Evolutionary conservation across 495 filamentous ascomycete genomes (phyloP).

Genomic region (Podospora tetraspora): DNA sequence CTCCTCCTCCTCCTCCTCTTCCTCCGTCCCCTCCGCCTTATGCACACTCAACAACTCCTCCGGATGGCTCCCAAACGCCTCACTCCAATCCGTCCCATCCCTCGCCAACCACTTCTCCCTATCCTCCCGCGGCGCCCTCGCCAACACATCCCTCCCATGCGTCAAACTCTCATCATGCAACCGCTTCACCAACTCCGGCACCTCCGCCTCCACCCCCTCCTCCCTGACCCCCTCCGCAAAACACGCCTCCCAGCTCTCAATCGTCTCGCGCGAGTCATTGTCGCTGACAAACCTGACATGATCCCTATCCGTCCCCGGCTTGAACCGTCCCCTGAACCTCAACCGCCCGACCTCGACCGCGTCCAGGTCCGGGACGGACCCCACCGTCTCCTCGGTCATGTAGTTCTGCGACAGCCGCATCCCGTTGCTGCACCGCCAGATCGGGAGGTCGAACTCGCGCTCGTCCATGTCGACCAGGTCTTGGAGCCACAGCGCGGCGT

Average conservation of each 20-base stretch:
- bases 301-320: slow-evolving; percentile 84
- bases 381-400: slow-evolving; percentile 66
- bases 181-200: slow-evolving; percentile 59
- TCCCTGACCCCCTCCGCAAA: slow-evolving; percentile 74
- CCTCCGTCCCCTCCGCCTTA: slow-evolving; percentile 34
- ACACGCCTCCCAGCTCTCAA: slow-evolving; percentile 91
- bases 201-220: slow-evolving; percentile 57
- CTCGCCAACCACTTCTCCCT: slow-evolving; percentile 71
- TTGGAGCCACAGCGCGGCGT: slow-evolving; percentile 80
- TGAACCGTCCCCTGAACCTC: slow-evolving; percentile 73
- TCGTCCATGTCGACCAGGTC: slow-evolving; percentile 75
- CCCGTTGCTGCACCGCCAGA: slow-evolving; percentile 73
- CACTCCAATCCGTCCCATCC: slow-evolving; percentile 80
- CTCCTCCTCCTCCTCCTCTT: slow-evolving; percentile 34
- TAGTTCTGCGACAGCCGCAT: slow-evolving; percentile 83
- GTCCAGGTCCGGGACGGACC: slow-evolving; percentile 61
- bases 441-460: slow-evolving; percentile 70
- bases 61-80: slow-evolving; percentile 71
- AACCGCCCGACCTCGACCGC: slow-evolving; percentile 71
- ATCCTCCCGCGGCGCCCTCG: slow-evolving; percentile 61
- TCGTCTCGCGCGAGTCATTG: slow-evolving; percentile 86
- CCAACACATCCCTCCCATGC: slow-evolving; percentile 72
- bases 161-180: slow-evolving; percentile 76
- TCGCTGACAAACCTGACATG: slow-evolving; percentile 78
- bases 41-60: slow-evolving; percentile 27